Conservation (phyloP, 139 green algal species). For the Closterium sp. region DNA sequence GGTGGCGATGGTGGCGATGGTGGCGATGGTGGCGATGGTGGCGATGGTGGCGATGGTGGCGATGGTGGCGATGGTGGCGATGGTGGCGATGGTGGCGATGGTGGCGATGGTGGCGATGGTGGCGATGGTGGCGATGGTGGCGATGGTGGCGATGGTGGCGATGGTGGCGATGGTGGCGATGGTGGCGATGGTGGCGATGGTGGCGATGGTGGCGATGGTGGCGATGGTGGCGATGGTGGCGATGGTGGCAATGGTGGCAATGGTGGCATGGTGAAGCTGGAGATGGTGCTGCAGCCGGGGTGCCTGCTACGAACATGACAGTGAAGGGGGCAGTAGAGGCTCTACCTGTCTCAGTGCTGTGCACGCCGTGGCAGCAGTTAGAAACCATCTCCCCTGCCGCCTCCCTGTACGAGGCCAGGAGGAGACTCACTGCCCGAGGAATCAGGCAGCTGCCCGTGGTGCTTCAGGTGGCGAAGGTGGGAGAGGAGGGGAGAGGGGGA, state of each 20-base stretch:
- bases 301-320: not conserved
- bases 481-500: not conserved
- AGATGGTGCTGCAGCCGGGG: not conserved
- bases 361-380: not conserved
- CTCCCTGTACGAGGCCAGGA: not conserved
- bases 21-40: not conserved
- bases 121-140: not conserved
- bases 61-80: not conserved
- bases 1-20: not conserved
- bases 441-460: not conserved
- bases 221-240: not conserved
- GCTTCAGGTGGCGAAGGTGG: too few species aligned
- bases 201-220: too few species aligned
- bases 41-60: not conserved
- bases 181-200: too few species aligned
- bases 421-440: not conserved
- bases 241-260: not conserved
- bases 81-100: not conserved
- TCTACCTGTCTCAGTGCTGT: not conserved
- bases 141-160: not conserved
- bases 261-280: not conserved
- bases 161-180: too few species aligned
- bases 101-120: not conserved
- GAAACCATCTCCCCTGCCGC: not conserved
- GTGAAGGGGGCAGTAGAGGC: not conserved